Conservation (phyloP, 805 yeast species). For the Cyberlindnera saturnus region DNA sequence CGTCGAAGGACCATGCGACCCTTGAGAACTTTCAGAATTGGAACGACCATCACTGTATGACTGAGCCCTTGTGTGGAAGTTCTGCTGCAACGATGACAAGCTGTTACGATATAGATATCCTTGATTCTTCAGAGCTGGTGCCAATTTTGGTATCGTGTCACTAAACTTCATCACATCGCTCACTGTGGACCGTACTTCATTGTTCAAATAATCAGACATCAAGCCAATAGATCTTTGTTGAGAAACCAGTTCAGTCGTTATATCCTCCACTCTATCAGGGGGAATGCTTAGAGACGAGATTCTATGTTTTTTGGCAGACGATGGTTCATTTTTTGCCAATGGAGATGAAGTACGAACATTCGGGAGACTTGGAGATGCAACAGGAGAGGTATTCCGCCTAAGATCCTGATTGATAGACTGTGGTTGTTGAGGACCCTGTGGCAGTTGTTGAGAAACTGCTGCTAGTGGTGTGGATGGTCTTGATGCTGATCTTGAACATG, state of each 20-base stretch:
- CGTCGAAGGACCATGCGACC: too few species aligned
- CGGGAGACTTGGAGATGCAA: background rate
- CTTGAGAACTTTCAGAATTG: too few species aligned
- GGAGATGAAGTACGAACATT: slow-evolving; percentile 1
- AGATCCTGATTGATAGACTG: too few species aligned
- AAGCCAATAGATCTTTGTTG: slow-evolving; percentile 13
- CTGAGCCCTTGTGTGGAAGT: slow-evolving; percentile 17
- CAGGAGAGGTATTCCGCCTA: too few species aligned
- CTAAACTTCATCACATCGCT: slow-evolving; percentile 20
- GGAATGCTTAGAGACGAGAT: slow-evolving; percentile 6
- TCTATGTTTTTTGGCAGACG: background rate
- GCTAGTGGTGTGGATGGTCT: too few species aligned
- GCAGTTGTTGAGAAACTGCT: too few species aligned
- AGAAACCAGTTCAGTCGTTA: slow-evolving; percentile 9
- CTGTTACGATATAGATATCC: slow-evolving; percentile 11
- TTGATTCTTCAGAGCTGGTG: slow-evolving; percentile 13
- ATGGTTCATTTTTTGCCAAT: background rate
- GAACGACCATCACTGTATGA: slow-evolving; percentile 2
- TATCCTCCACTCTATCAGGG: slow-evolving; percentile 5
- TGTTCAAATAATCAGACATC: slow-evolving; percentile 15
- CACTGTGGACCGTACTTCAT: slow-evolving; percentile 15
- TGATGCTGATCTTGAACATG: too few species aligned
- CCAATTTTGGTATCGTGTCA: slow-evolving; percentile 21
- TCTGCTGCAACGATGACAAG: slow-evolving; percentile 12
- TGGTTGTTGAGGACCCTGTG: too few species aligned